Evolutionary conservation across 2,329 filamentous ascomycete species (phyloP).

Genomic region (Claviceps monticola): DNA sequence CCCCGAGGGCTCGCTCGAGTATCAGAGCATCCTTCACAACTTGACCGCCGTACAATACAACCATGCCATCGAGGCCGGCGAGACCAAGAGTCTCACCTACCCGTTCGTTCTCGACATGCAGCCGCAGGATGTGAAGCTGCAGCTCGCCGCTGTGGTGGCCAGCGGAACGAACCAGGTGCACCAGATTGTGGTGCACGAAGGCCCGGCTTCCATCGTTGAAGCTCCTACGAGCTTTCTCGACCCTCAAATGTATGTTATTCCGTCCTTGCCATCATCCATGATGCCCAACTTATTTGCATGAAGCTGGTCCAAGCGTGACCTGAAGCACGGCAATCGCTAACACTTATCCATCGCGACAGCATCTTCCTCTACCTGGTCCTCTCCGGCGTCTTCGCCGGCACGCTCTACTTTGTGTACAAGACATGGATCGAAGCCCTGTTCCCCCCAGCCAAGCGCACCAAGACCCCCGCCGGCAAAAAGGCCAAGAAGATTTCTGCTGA

Average conservation of each 20-base stretch:
- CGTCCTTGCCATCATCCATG: neutral
- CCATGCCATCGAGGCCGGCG: slow-evolving; percentile 58
- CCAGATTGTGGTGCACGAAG: slow-evolving; percentile 69
- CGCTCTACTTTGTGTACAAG: slow-evolving; percentile 92
- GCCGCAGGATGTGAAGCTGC: slow-evolving; percentile 73
- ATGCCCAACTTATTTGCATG: no score
- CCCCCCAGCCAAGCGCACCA: slow-evolving; percentile 69
- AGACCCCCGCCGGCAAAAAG: slow-evolving; percentile 36
- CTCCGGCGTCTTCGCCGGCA: slow-evolving; percentile 60
- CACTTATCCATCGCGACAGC: slow-evolving; percentile 29
- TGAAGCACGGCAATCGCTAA: neutral
- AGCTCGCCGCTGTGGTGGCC: slow-evolving; percentile 60
- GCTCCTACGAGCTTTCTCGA: slow-evolving; percentile 84
- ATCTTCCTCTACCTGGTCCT: slow-evolving; percentile 97
- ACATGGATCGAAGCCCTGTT: slow-evolving; percentile 95
- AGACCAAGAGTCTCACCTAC: slow-evolving; percentile 65
- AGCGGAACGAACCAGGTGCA: slow-evolving; percentile 54
- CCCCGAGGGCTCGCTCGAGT: slow-evolving; percentile 29
- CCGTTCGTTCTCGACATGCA: slow-evolving; percentile 83
- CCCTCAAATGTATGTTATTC: slow-evolving; percentile 68
- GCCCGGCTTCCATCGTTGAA: slow-evolving; percentile 76
- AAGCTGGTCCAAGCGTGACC: no score
- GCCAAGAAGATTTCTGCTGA: slow-evolving; percentile 53
- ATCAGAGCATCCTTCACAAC: slow-evolving; percentile 60
- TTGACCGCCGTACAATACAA: slow-evolving; percentile 65